A percentile compares a stretch with the other conserved stretches of the same genome.
phyloP scores from a whole-genome alignment of 768 basidiomycete species.

The Favolaschia claudopus region DNA sequence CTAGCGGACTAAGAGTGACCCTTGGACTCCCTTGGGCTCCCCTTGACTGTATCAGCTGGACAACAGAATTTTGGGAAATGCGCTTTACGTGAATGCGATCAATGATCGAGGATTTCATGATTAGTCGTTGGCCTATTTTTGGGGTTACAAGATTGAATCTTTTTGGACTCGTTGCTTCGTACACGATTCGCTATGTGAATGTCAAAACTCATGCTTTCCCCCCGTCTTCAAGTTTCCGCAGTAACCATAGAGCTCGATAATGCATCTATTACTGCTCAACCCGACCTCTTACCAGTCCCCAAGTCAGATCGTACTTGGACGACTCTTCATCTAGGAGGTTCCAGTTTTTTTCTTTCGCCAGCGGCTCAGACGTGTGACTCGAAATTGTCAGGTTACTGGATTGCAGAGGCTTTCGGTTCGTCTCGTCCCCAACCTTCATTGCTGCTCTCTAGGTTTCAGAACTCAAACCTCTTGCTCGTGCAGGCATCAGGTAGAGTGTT shows the following conservation, averaged over 20 bases:
- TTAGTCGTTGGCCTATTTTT: too few relatives aligned
- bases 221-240: not conserved
- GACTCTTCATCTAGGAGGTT: constrained; percentile 19
- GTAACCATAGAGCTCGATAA: constrained; percentile 1
- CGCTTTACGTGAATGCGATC: too few relatives aligned
- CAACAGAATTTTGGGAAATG: too few relatives aligned
- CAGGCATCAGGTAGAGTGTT: constrained; percentile 22
- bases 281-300: constrained; percentile 27
- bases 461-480: not conserved
- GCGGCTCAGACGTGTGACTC: not conserved
- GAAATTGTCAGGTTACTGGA: constrained; percentile 21
- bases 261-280: constrained; percentile 8
- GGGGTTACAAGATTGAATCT: too few relatives aligned
- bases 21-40: too few relatives aligned
- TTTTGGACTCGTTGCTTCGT: too few relatives aligned
- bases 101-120: too few relatives aligned
- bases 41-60: too few relatives aligned
- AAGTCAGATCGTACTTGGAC: constrained; percentile 22
- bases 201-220: not conserved
- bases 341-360: not conserved
- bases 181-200: not conserved
- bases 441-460: not conserved
- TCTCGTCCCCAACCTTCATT: not conserved
- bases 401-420: constrained; percentile 30
- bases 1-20: too few relatives aligned